Conservation (phyloP, 768 basidiomycete species). For the Cyathus striatus region DNA sequence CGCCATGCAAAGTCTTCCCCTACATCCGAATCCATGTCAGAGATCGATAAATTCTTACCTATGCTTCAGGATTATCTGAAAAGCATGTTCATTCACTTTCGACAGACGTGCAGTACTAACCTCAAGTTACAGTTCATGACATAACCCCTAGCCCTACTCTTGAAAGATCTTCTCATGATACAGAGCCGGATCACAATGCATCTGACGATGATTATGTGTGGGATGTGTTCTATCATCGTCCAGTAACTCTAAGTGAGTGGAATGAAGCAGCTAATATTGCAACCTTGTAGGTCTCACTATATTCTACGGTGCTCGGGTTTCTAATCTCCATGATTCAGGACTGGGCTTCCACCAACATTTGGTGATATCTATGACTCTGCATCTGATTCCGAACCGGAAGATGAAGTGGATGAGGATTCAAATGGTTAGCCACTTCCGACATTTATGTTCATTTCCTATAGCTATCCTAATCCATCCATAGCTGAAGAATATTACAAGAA, state of each 20-base stretch:
- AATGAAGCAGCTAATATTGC: slow-evolving; percentile 52
- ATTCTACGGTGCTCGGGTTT: neutral
- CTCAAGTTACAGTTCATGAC: slow-evolving; percentile 18
- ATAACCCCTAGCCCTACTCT: slow-evolving; percentile 7
- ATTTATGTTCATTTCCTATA: neutral
- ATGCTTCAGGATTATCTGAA: slow-evolving; percentile 73
- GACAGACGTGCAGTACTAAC: slow-evolving; percentile 10
- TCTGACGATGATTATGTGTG: slow-evolving; percentile 81
- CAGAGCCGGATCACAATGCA: no score
- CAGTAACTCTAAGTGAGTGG: slow-evolving; percentile 55
- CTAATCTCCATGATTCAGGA: slow-evolving; percentile 28
- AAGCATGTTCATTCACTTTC: slow-evolving; percentile 30
- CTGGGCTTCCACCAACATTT: slow-evolving; percentile 56
- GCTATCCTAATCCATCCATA: slow-evolving; percentile 24
- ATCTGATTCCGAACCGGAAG: slow-evolving; percentile 63
- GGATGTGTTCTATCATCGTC: slow-evolving; percentile 78
- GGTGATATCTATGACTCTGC: slow-evolving; percentile 54
- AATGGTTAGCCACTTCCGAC: slow-evolving; percentile 48
- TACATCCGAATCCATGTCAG: slow-evolving; percentile 37
- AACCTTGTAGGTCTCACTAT: slow-evolving; percentile 48
- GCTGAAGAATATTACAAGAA: slow-evolving; percentile 84
- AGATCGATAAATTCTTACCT: slow-evolving; percentile 75
- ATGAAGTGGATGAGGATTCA: slow-evolving; percentile 80
- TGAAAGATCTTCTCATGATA: neutral
- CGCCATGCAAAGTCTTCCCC: slow-evolving; percentile 14